Evolutionary conservation across 176 grass and related monocot species (phyloP).

Genomic region (Hordeum marinum): DNA sequence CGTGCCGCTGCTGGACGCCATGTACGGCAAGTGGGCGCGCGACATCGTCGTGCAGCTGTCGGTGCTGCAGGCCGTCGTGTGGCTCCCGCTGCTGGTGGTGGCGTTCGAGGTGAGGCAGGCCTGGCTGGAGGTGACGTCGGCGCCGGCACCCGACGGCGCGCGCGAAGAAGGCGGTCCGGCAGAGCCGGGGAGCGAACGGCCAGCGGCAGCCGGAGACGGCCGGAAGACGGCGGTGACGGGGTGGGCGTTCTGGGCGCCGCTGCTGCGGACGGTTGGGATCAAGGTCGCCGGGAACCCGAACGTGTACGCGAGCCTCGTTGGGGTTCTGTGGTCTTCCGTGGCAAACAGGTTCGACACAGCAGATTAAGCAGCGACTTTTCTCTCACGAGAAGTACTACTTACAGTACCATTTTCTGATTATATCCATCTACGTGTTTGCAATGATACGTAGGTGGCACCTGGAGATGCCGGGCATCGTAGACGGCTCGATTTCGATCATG

Average conservation of each 20-base stretch:
- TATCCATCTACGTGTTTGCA: neutral
- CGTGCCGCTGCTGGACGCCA: constrained; percentile 65
- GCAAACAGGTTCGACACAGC: constrained; percentile 35
- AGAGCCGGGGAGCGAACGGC: neutral
- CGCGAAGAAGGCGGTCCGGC: neutral
- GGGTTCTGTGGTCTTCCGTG: constrained; percentile 48
- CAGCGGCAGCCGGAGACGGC: neutral
- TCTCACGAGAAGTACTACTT: too few relatives aligned
- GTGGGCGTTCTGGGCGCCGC: constrained; percentile 15
- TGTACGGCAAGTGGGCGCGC: constrained; percentile 93
- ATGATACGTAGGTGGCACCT: constrained; percentile 48
- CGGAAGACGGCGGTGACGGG: too few relatives aligned
- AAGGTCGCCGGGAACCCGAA: constrained; percentile 72
- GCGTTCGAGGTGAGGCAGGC: constrained; percentile 62
- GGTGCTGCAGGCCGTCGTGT: constrained; percentile 67
- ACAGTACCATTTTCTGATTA: neutral
- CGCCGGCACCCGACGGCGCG: neutral
- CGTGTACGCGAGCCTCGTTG: constrained; percentile 59
- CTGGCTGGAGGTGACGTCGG: neutral
- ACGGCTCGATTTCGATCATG: constrained; percentile 72
- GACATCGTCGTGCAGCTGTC: constrained; percentile 79
- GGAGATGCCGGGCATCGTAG: constrained; percentile 60
- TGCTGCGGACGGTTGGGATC: constrained; percentile 44
- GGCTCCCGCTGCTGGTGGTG: constrained; percentile 43
- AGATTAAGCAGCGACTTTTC: neutral